Evolutionary conservation across 108 stramenopile genomes (phyloP).

Genomic region (Ochromonas danica): DNA sequence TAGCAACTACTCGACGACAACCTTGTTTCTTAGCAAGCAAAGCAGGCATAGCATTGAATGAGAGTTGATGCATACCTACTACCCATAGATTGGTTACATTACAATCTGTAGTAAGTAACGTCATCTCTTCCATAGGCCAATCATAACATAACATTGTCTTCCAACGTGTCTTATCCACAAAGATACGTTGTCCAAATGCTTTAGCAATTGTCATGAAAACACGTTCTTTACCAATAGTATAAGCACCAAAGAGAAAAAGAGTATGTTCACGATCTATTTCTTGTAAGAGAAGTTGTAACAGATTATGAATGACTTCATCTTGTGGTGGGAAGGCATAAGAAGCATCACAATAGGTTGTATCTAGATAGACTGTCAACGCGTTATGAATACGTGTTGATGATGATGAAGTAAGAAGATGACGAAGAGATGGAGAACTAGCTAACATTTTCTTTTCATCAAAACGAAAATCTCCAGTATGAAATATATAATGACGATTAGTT

Average conservation of each 20-base stretch:
- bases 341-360: constrained; percentile 36
- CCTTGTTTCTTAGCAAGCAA: background rate
- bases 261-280: background rate
- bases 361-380: constrained; percentile 9
- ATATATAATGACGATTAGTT: background rate
- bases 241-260: constrained; percentile 32
- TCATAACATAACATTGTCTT: constrained; percentile 36
- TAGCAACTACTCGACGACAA: constrained; percentile 11
- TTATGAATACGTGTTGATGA: background rate
- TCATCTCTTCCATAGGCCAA: background rate
- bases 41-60: background rate
- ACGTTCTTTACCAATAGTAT: constrained; percentile 36
- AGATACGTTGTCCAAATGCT: background rate
- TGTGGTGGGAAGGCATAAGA: constrained; percentile 22
- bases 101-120: background rate
- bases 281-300: constrained; percentile 3
- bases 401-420: background rate
- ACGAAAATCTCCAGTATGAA: constrained; percentile 1
- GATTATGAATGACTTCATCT: no score
- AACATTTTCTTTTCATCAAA: background rate
- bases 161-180: constrained; percentile 29
- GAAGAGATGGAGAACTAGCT: background rate
- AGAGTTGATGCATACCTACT: constrained; percentile 5
- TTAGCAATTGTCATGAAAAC: constrained; percentile 32
- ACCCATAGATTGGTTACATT: constrained; percentile 3